These are phyloP conservation scores for barrel medic (Medicago truncatula) DNA, from an alignment of 306 rosid genomes.

Conservation along the genomic window DNA sequence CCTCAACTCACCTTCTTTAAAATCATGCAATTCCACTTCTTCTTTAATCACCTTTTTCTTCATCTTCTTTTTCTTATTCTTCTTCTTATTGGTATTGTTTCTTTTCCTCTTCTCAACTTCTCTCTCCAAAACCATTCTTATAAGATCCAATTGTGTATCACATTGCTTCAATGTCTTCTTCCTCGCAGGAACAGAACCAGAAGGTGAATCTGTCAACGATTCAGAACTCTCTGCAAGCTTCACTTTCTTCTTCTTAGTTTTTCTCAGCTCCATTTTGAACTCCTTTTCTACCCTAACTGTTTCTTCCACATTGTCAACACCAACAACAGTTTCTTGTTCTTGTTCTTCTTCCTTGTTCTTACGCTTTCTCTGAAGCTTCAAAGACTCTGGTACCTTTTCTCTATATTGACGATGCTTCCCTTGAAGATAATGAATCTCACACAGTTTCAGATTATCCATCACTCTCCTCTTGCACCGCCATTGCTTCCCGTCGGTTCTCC, in stretches of 20 bases:
- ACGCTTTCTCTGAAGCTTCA: slow-evolving; percentile 77
- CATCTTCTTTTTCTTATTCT: slow-evolving; percentile 4
- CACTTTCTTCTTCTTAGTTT: slow-evolving; percentile 63
- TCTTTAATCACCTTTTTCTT: slow-evolving; percentile 36
- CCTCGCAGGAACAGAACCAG: slow-evolving; percentile 39
- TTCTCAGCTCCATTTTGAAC: slow-evolving; percentile 52
- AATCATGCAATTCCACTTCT: slow-evolving; percentile 45
- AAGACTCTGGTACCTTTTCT: slow-evolving; percentile 89
- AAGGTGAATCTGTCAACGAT: slow-evolving; percentile 45
- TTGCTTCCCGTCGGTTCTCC: slow-evolving; percentile 88
- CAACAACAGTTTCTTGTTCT: slow-evolving; percentile 32
- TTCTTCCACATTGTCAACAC: slow-evolving; percentile 52
- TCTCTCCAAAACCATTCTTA: slow-evolving; percentile 83
- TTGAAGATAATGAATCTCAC: slow-evolving; percentile 94
- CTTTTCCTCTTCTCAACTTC: slow-evolving; percentile 81
- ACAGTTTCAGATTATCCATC: slow-evolving; percentile 81
- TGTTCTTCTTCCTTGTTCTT: slow-evolving; percentile 14
- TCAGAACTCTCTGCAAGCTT: slow-evolving; percentile 50
- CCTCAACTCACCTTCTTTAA: slow-evolving; percentile 59
- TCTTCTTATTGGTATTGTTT: slow-evolving; percentile 2
- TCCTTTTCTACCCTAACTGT: slow-evolving; percentile 69
- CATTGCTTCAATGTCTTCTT: slow-evolving; percentile 61
- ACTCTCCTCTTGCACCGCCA: slow-evolving; percentile 96
- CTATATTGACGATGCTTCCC: slow-evolving; percentile 91
- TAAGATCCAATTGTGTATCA: slow-evolving; percentile 76